These are phyloP conservation scores for Zanthoxylum bungeanum DNA, from an alignment of 345 rosid species.

Conservation along the genomic window DNA sequence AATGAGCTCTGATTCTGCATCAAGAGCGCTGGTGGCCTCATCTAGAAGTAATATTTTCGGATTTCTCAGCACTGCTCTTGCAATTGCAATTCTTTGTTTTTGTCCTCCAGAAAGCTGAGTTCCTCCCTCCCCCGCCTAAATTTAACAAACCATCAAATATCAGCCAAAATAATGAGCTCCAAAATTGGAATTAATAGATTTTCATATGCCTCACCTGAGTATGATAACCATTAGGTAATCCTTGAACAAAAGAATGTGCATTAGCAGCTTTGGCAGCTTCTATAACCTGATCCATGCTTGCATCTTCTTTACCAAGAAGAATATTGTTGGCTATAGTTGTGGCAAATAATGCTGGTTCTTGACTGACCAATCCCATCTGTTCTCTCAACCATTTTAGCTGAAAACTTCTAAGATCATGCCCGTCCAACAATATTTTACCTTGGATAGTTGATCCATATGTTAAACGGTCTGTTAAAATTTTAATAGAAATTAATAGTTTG, in stretches of 20 bases:
- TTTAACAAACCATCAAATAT: conserved; percentile 12
- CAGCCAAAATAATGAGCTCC: no score
- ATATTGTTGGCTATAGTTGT: conserved; percentile 68
- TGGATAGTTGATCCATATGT: conserved; percentile 9
- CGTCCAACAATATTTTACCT: conserved; percentile 70
- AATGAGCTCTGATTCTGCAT: conserved; percentile 66
- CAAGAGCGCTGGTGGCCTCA: conserved; percentile 94
- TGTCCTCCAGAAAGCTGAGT: conserved; percentile 97
- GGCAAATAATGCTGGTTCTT: conserved; percentile 85
- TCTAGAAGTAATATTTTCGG: conserved; percentile 82
- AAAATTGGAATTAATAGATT: no score
- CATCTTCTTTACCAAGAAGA: conserved; percentile 63
- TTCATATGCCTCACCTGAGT: conserved; percentile 67
- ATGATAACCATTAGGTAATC: conserved; percentile 57
- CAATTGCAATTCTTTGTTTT: conserved; percentile 86
- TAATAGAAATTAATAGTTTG: neutral
- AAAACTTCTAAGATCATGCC: conserved; percentile 53
- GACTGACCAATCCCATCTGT: conserved; percentile 89
- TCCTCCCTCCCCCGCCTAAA: conserved; percentile 92
- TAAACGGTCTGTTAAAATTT: neutral
- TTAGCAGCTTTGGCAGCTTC: conserved; percentile 80
- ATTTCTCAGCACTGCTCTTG: conserved; percentile 76
- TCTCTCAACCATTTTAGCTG: conserved; percentile 74
- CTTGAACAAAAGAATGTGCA: conserved; percentile 67
- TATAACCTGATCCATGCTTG: conserved; percentile 41